Evolutionary conservation across 176 grass and related monocot species (phyloP).

Genomic region (Poa pratensis): DNA sequence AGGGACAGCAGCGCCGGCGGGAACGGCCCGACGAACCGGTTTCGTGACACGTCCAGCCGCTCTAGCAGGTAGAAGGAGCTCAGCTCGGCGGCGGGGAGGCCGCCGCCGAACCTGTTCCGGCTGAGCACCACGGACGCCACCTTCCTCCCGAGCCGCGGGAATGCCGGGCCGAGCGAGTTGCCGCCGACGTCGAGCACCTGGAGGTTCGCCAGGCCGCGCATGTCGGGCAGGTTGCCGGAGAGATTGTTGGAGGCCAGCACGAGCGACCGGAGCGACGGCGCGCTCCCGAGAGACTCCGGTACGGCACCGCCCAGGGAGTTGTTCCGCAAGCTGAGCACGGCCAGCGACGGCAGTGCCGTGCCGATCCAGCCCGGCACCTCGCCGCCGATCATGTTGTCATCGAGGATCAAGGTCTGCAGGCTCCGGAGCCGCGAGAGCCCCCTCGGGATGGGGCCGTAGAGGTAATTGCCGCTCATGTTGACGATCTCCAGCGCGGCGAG

Average conservation of each 20-base stretch:
- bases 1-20: conserved; percentile 66
- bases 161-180: conserved; percentile 81
- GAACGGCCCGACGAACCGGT: conserved; percentile 84
- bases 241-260: conserved; percentile 81
- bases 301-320: conserved; percentile 69
- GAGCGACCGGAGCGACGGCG: conserved; percentile 67
- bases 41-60: conserved; percentile 75
- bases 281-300: conserved; percentile 58
- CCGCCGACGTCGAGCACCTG: conserved; percentile 70
- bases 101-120: conserved; percentile 68
- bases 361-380: conserved; percentile 58
- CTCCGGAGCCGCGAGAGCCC: conserved; percentile 59
- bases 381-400: conserved; percentile 80
- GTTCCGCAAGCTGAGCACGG: conserved; percentile 82
- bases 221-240: conserved; percentile 71
- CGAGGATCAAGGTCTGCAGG: conserved; percentile 87
- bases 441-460: conserved; percentile 63
- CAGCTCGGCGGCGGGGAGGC: conserved; percentile 54
- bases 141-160: conserved; percentile 77
- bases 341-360: conserved; percentile 50
- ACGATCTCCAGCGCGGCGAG: conserved; percentile 76
- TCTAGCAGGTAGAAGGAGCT: conserved; percentile 67
- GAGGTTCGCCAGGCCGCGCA: conserved; percentile 57
- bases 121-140: conserved; percentile 69
- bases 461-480: conserved; percentile 85